Evolutionary conservation across 257 asterid species (phyloP), one percentile per base, ranked within the genome.

Genomic region (Scutellaria baicalensis): DNA sequence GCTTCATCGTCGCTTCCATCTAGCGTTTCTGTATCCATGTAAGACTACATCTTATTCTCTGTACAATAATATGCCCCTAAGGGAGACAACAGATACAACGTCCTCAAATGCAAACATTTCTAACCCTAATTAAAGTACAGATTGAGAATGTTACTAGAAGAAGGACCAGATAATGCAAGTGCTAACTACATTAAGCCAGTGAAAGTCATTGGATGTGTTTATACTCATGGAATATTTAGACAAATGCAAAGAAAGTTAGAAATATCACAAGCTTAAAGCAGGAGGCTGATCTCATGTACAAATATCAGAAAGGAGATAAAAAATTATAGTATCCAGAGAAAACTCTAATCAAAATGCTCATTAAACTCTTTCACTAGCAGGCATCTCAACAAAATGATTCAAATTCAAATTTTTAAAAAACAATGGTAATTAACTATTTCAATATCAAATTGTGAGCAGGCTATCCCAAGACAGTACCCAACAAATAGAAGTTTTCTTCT

Each of bases 1-100:
- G 39, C 96, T 72, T 93, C 97, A 43, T 88, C 96, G 58, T 91
- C 99, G 73, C 96, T 91, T 76, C 64, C 99, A 76, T 82, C 96
- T 52, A 5, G 65, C 68, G 64, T 47, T 77, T 77, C 97, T 93
- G 88, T 68, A 78, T 58, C 71, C 78, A 80, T 36, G 13, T 17
- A 63, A 21, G 38, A 68, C 67, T 52, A 69, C 21, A 58, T 42
- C 4, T 59, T 44, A 17, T 44, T 70, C 6, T 17, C 64, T 9
- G 5, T 17, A 59, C 16, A 68, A 38, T 44, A 68, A 38, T 44
- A 49, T 48, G 66, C 11, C 52, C 55, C 16, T 7, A 65, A 51
- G 56, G 44, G 16, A 50, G 42, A 3, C 12, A 72, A 33, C 10
- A 57, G 13, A 18, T 5, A 1, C 68, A 18, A 44, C 65, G 35